Base-by-base conservation (phyloP, 1,139 yeast species). In the Suhomyces maxii region DNA sequence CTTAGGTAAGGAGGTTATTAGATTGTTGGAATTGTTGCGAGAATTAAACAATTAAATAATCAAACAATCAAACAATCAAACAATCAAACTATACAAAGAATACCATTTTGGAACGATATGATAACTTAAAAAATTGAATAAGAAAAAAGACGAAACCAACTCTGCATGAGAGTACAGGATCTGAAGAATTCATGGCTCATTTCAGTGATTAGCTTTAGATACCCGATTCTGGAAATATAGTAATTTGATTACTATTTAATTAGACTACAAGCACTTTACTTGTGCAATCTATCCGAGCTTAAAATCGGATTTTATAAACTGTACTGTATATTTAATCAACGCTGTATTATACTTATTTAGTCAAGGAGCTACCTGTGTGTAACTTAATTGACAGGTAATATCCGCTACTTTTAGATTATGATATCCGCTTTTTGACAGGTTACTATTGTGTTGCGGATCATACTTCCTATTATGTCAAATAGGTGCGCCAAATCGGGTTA, bases 1-100 rank as follows among this genome's bases (percentile, higher is more conserved):
- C 41, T 64, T 74, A 39, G 68, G 73, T 25, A 68, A 64, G 55
- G 79, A 75, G 54, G 64, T 74, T 26, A 55, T 73, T 14, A 60
- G 79, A 28, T 60, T 71, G 34, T 58, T 68, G 41, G 65, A 66
- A 9, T 56, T 71, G 13, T 48, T 60, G 44, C 37, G 51, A 10
- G 55, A 50, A 26, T 28, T 52, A n/a, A 40, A 46, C 25, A 36
- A 28, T 11, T 28, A 28, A n/a, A n/a, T n/a, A n/a, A n/a, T n/a
- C n/a, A n/a, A n/a, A n/a, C n/a, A n/a, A n/a, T n/a, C n/a, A n/a
- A n/a, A n/a, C n/a, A 50, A 26, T 28, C 50, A n/a, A 40, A 46
- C 25, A 36, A 28, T 11, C 6, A 28, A 18, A 18, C 23, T 18
- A 4, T 18, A 18, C 23, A 18, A 18, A 18, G 6, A 18, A 18